phyloP scores from a whole-genome alignment of 805 yeast species.

The Hanseniaspora taiwanica region DNA sequence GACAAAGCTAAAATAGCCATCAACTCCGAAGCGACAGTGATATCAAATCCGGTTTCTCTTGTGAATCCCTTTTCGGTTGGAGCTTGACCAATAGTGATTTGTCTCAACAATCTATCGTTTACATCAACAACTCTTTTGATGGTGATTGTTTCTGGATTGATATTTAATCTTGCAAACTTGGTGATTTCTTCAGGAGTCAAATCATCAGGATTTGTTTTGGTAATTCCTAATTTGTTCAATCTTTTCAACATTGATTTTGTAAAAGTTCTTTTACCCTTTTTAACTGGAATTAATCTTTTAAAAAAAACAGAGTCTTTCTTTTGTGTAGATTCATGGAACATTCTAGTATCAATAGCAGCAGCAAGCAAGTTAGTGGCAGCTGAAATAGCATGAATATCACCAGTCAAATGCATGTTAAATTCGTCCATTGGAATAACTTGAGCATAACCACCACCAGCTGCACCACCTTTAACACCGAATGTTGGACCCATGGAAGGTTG shows the following conservation, averaged over 20 bases:
- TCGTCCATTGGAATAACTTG: conserved; percentile 99
- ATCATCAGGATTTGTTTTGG: conserved; percentile 65
- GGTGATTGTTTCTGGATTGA: conserved; percentile 81
- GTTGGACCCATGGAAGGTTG: conserved; percentile 99
- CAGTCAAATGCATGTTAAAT: conserved; percentile 93
- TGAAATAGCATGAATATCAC: conserved; percentile 93
- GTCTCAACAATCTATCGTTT: conserved; percentile 84
- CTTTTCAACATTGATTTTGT: conserved; percentile 70
- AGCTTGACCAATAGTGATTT: conserved; percentile 80
- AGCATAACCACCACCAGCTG: conserved; percentile 98
- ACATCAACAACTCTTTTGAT: conserved; percentile 91
- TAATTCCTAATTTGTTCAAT: conserved; percentile 67
- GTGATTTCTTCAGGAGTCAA: conserved; percentile 65
- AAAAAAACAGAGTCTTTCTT: conserved; percentile 64
- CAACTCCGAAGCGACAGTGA: conserved; percentile 89
- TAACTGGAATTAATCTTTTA: conserved; percentile 74
- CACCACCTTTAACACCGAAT: conserved; percentile 97
- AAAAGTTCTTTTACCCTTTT: conserved; percentile 68
- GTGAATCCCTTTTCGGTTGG: conserved; percentile 84
- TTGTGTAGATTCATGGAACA: conserved; percentile 88
- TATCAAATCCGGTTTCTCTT: conserved; percentile 85
- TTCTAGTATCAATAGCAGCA: conserved; percentile 93
- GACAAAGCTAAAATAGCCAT: conserved; percentile 92
- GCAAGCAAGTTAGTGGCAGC: conserved; percentile 89
- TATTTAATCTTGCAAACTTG: conserved; percentile 69